Evolutionary conservation across 495 filamentous ascomycete species (phyloP).

Genomic region (Xylaria bambusicola): DNA sequence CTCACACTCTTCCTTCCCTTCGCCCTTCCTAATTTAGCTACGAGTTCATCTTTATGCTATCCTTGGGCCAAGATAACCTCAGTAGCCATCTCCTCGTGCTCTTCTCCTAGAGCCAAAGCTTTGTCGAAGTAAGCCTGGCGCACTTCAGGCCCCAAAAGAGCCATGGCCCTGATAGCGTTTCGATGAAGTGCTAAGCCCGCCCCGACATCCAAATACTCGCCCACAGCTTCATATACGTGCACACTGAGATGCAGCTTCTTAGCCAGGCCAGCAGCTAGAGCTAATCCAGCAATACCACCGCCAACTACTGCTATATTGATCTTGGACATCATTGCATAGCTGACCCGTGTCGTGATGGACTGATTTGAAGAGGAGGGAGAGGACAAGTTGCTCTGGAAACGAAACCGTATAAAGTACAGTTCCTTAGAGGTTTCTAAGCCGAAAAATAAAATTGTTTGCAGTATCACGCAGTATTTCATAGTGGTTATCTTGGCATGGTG

Average conservation of each 20-base stretch:
- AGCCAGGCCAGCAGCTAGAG: constrained; percentile 37
- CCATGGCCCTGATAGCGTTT: constrained; percentile 42
- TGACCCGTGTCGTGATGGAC: too few species aligned
- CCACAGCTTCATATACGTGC: constrained; percentile 36
- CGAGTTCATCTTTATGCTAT: constrained; percentile 27
- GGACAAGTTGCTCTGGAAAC: neutral
- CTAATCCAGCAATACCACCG: constrained; percentile 39
- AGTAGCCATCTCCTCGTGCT: constrained; percentile 37
- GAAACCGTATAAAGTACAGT: neutral
- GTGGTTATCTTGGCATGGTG: neutral
- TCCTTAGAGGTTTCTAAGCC: neutral
- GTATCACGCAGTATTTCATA: neutral
- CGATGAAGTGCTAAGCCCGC: constrained; percentile 42
- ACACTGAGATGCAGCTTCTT: constrained; percentile 35
- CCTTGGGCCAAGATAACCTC: constrained; percentile 40
- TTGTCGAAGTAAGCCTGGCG: constrained; percentile 38
- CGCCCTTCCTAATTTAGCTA: constrained; percentile 43
- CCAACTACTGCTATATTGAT: constrained; percentile 40
- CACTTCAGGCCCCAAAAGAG: constrained; percentile 36
- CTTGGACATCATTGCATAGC: constrained; percentile 20
- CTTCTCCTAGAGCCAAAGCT: constrained; percentile 33
- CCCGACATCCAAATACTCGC: constrained; percentile 36
- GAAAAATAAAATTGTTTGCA: neutral
- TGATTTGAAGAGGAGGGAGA: neutral
- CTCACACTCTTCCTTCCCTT: constrained; percentile 42